Base-by-base conservation (phyloP, 1,139 yeast genomes). In the Nakaseomyces nivariensis region DNA sequence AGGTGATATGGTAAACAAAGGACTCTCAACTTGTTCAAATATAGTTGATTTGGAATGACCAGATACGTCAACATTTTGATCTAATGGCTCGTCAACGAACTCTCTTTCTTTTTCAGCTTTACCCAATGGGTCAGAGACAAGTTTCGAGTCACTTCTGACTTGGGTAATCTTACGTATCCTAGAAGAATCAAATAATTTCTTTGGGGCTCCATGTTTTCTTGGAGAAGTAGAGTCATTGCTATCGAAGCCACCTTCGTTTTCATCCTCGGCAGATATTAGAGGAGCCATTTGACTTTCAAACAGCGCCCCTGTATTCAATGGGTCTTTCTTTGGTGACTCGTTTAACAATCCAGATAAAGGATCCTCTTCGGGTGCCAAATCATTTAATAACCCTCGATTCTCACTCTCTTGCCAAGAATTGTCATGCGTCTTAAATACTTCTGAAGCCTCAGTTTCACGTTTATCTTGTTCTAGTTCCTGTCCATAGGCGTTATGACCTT, bases 281-380 rank as follows among this genome's bases (percentile, higher is more conserved):
- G 44, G 44, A 5, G 44, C 24, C 24, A 29, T 41, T 17, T 41
- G 44, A 29, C 44, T 41, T 11, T 41, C 44, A 29, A 41, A 41
- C 24, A 41, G 34, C 9, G 44, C 11, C 8, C 43, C 43, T 7
- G 33, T 11, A n/a, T n/a, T 29, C 25, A 9, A 10, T n/a, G 34
- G 34, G 25, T 29, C 34, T 22, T 41, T 41, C n/a, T 29, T 41
- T 8, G 44, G 44, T 5, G 44, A 41, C 25, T 29, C 44, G n/a
- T 41, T 41, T 7, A 41, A 25, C 5, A 41, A n/a, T 13, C 25
- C 34, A 29, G 44, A 41, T 11, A 41, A 29, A 13, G 44, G 44
- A 45, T 60, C 63, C 37, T 55, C 56, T 37, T 58, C 59, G 22
- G 66, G 67, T 11, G 64, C 67, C 45, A 63, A 38, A 29, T 41